phyloP scores from a whole-genome alignment of 345 rosid genomes.

The Litchi chinensis region DNA sequence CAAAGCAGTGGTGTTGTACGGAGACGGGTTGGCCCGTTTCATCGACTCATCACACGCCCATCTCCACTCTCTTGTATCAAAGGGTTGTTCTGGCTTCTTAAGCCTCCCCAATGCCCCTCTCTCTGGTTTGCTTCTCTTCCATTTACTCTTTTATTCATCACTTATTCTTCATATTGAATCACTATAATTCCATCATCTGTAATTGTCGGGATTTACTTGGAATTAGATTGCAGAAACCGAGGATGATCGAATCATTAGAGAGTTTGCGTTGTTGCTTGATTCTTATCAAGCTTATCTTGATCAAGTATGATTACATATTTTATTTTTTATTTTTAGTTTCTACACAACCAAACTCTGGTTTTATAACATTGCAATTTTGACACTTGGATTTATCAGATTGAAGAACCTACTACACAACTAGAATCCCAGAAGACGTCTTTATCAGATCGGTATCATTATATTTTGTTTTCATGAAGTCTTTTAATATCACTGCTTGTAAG shows the following conservation, averaged over 20 bases:
- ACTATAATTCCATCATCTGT: background rate
- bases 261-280: conserved; percentile 69
- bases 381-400: conserved; percentile 38
- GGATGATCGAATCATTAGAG: conserved; percentile 76
- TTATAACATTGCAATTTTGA: conserved; percentile 8
- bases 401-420: conserved; percentile 26
- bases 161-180: background rate
- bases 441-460: conserved; percentile 55
- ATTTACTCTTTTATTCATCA: background rate
- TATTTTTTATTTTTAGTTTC: background rate
- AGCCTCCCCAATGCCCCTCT: conserved; percentile 79
- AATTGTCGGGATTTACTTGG: conserved; percentile 40
- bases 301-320: conserved; percentile 39
- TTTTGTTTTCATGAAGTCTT: conserved; percentile 8
- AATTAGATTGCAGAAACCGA: conserved; percentile 72
- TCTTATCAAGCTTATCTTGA: conserved; percentile 47
- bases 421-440: conserved; percentile 33
- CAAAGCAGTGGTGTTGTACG: conserved; percentile 72
- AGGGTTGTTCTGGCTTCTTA: conserved; percentile 65
- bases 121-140: conserved; percentile 49
- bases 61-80: conserved; percentile 76
- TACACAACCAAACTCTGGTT: background rate
- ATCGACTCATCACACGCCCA: conserved; percentile 50
- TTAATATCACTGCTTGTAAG: too few relatives aligned
- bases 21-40: conserved; percentile 78